A percentile compares a stretch with the other conserved stretches of the same genome.
Conservation (phyloP, 352 stramenopile species). For the Phytophthora cryptogea region DNA sequence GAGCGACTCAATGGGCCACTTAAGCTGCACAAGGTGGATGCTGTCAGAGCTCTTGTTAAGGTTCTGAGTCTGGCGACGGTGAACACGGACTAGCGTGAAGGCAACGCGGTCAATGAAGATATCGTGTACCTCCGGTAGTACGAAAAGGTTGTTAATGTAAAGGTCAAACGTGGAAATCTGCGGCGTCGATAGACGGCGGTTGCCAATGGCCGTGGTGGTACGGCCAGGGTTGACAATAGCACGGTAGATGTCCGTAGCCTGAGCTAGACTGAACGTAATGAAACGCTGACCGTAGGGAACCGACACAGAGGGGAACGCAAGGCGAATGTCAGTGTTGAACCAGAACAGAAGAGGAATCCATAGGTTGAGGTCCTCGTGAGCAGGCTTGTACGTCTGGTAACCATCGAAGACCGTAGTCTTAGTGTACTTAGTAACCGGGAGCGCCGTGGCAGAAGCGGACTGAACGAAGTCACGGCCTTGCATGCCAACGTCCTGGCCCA, state of each 20-base stretch:
- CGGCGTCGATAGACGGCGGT: background rate
- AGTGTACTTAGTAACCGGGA: too few relatives aligned
- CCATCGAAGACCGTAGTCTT: slow-evolving; percentile 7
- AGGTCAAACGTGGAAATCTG: slow-evolving; percentile 18
- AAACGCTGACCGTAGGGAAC: slow-evolving; percentile 20
- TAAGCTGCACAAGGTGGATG: slow-evolving; percentile 21
- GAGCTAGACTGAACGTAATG: slow-evolving; percentile 8
- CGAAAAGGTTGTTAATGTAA: too few relatives aligned
- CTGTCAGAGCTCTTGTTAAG: slow-evolving; percentile 18
- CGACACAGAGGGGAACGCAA: slow-evolving; percentile 17
- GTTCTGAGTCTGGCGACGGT: slow-evolving; percentile 18
- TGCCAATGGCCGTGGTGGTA: too few relatives aligned
- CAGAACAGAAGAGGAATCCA: slow-evolving; percentile 17
- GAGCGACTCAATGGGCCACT: slow-evolving; percentile 18
- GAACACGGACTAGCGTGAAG: slow-evolving; percentile 17
- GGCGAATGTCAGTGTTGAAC: slow-evolving; percentile 17
- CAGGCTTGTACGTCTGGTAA: slow-evolving; percentile 16
- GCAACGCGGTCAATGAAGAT: slow-evolving; percentile 23
- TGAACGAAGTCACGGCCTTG: background rate
- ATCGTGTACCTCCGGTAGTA: slow-evolving; percentile 16
- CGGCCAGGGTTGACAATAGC: background rate
- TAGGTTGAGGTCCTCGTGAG: slow-evolving; percentile 11
- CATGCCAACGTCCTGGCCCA: too few relatives aligned
- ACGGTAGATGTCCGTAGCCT: background rate
- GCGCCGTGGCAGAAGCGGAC: background rate